phyloP scores from a whole-genome alignment of 1,284 basidiomycete genomes.

The Apiotrichum laibachii region DNA sequence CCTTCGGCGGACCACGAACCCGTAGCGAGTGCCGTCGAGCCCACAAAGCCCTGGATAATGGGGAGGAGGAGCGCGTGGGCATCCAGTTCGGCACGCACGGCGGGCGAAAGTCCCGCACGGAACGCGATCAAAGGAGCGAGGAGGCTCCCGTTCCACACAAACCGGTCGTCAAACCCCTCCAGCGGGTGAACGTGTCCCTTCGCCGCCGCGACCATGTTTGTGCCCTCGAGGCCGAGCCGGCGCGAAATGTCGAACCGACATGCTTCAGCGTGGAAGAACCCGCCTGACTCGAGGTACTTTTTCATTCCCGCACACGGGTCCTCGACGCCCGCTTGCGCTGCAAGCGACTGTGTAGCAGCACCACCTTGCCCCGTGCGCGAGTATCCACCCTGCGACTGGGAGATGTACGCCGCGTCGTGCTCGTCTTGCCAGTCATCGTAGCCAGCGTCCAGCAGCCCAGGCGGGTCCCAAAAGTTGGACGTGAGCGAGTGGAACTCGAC shows the following conservation, averaged over 20 bases:
- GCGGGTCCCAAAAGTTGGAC: constrained; percentile 51
- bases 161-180: constrained; percentile 70
- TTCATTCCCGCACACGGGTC: constrained; percentile 87
- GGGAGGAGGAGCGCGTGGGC: constrained; percentile 57
- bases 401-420: neutral
- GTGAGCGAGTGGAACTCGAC: constrained; percentile 55
- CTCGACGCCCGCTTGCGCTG: constrained; percentile 59
- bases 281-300: constrained; percentile 86
- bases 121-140: constrained; percentile 47
- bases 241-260: constrained; percentile 86
- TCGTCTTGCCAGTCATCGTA: constrained; percentile 15
- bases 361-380: constrained; percentile 1
- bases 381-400: neutral
- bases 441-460: constrained; percentile 26
- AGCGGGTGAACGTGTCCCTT: constrained; percentile 52
- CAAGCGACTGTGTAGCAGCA: constrained; percentile 49
- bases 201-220: constrained; percentile 36
- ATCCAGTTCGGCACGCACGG: constrained; percentile 47
- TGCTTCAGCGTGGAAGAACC: constrained; percentile 86
- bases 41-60: constrained; percentile 89
- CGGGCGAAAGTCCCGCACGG: constrained; percentile 50
- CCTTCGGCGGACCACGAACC: constrained; percentile 68
- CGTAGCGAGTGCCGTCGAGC: constrained; percentile 56
- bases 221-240: constrained; percentile 60
- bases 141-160: constrained; percentile 53